These are phyloP conservation scores for Takashimella tepidaria DNA, from an alignment of 1,284 basidiomycete genomes.

Conservation along the genomic window DNA sequence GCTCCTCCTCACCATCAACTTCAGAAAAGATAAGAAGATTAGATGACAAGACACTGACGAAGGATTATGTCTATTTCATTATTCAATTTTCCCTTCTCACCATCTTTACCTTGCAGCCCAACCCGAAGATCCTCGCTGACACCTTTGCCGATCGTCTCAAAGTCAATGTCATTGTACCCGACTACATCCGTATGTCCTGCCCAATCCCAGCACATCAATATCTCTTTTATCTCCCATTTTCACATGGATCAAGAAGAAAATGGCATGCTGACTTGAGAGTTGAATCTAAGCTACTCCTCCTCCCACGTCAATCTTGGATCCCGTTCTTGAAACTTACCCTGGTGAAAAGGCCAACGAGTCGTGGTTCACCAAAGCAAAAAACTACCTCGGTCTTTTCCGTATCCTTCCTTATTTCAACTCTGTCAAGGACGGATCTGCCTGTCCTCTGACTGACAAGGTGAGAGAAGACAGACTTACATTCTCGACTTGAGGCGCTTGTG, in stretches of 20 bases:
- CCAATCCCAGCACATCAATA: not conserved
- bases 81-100: too few relatives aligned
- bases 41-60: too few relatives aligned
- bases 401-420: slow-evolving; percentile 10
- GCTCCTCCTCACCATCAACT: too few relatives aligned
- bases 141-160: slow-evolving; percentile 53
- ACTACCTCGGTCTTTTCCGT: slow-evolving; percentile 9
- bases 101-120: too few relatives aligned
- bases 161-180: slow-evolving; percentile 58
- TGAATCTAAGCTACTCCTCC: slow-evolving; percentile 22
- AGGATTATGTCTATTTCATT: too few relatives aligned
- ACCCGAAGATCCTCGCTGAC: slow-evolving; percentile 63
- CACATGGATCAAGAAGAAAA: too few relatives aligned
- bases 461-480: not conserved
- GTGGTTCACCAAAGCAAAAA: slow-evolving; percentile 6
- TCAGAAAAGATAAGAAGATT: too few relatives aligned
- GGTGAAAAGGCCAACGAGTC: slow-evolving; percentile 13
- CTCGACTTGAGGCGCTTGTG: too few relatives aligned
- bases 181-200: slow-evolving; percentile 30
- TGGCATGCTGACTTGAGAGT: too few relatives aligned
- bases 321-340: slow-evolving; percentile 21
- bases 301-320: slow-evolving; percentile 11
- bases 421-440: slow-evolving; percentile 5
- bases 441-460: slow-evolving; percentile 6
- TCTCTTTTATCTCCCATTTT: not conserved